These are phyloP conservation scores for Quercus variabilis DNA, from an alignment of 306 rosid genomes.

Conservation along the genomic window DNA sequence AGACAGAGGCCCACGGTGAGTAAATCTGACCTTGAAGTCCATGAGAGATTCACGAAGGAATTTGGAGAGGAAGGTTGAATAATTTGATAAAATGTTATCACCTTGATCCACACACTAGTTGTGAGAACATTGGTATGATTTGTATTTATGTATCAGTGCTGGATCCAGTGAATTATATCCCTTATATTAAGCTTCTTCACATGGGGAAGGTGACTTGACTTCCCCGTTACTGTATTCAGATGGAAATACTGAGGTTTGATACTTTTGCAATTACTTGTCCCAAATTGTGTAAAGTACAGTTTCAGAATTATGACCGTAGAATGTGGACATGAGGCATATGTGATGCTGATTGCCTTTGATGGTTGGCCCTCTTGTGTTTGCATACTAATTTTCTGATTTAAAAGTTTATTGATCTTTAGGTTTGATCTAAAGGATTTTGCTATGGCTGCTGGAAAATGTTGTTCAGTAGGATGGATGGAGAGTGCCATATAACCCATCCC, in stretches of 20 bases:
- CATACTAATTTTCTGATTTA: not conserved
- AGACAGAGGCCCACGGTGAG: constrained; percentile 98
- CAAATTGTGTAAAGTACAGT: constrained; percentile 51
- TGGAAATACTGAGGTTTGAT: constrained; percentile 29
- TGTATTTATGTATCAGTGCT: constrained; percentile 37
- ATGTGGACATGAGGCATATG: constrained; percentile 24
- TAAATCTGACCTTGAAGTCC: constrained; percentile 80
- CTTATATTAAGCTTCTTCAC: constrained; percentile 22
- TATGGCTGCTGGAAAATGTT: not conserved
- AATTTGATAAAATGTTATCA: constrained; percentile 32
- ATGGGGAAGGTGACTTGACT: constrained; percentile 41
- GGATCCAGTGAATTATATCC: constrained; percentile 43
- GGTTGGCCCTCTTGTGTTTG: not conserved
- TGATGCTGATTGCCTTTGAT: constrained; percentile 13
- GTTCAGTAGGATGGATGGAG: not conserved
- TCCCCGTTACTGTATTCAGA: constrained; percentile 36
- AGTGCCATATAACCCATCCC: not conserved
- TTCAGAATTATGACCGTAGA: constrained; percentile 15
- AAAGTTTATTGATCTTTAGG: not conserved
- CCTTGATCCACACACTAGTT: constrained; percentile 34
- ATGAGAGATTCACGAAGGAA: constrained; percentile 95
- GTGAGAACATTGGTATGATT: constrained; percentile 26
- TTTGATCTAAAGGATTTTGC: not conserved
- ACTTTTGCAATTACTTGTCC: constrained; percentile 31
- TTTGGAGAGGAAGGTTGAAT: constrained; percentile 97